Evolutionary conservation across 2,329 filamentous ascomycete species (phyloP), one percentile per base, ranked within the genome.

Genomic region (Emmonsiellopsis sp.): DNA sequence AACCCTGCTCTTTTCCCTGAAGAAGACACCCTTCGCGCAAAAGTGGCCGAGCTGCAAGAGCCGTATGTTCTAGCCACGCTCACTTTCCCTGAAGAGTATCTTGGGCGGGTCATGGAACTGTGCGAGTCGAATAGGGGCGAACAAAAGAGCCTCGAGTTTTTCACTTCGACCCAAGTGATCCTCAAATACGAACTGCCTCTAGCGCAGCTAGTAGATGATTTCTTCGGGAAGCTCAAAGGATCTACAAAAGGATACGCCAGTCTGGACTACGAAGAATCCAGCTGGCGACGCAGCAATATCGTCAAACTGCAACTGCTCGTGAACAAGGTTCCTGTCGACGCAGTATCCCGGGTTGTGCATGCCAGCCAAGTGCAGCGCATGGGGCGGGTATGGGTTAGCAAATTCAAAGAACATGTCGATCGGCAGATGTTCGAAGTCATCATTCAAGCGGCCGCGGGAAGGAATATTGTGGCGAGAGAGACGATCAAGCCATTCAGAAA

Each of bases 401-500:
- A 95, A 70, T 97, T 98, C 77, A 97, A 95, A 66, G 85, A 96
- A 69, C 92, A 97, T 63, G 92, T 98, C 16, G 88, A 95, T 64
- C 79, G 93, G 15, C 93, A 98, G 70, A 93, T 97, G 84, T 98
- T 95, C 65, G 93, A 98, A 73, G 83, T 98, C 20, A 78, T 97
- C 53, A 97, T 98, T 58, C 93, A 98, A 71, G 92, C 93, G 2
- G 85, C 87, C 0, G 86, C 87, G 0, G 92, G 91, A 3, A 84
- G 82, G 61, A 82, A 85, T 50, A 85, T 98, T 50, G 81, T 98
- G 3, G 93, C 93, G 0, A 79, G 93, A 65, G 93, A 97, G 68
- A 96, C 91, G 0, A 85, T 98, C 67, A 97, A 97, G 75, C 89
- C 93, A 0, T 98, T 95, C 70, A 79, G 93, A 46, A 98, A 98